phyloP scores from a whole-genome alignment of 2,329 filamentous ascomycete species.

The Rutstroemia sp. region DNA sequence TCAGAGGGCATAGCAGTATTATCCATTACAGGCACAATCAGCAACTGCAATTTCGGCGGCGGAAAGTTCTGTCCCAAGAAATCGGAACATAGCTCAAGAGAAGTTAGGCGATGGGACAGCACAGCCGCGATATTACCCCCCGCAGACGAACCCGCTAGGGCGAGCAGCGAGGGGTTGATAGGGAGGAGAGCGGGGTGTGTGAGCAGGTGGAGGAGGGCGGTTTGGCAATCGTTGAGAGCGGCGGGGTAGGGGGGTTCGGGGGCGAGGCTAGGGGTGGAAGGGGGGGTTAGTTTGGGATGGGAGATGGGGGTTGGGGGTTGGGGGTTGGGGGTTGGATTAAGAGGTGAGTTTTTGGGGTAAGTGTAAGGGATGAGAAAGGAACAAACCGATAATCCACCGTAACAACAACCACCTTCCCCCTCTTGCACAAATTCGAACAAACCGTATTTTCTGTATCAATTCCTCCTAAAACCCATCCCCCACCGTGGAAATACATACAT shows the following conservation, averaged over 20 bases:
- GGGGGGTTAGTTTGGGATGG: not conserved
- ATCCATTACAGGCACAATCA: too few relatives aligned
- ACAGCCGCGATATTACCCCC: slow-evolving; percentile 45
- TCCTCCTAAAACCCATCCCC: slow-evolving; percentile 54
- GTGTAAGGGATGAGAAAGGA: not conserved
- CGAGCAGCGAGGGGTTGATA: slow-evolving; percentile 38
- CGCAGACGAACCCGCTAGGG: slow-evolving; percentile 43
- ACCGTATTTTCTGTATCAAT: slow-evolving; percentile 55
- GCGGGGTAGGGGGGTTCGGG: slow-evolving; percentile 50
- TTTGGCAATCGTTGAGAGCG: slow-evolving; percentile 50
- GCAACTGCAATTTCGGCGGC: too few relatives aligned
- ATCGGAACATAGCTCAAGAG: too few relatives aligned
- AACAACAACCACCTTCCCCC: slow-evolving; percentile 44
- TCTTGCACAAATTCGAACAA: slow-evolving; percentile 45
- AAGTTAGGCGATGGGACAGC: slow-evolving; percentile 39
- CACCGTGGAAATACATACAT: slow-evolving; percentile 50
- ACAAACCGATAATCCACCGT: slow-evolving; percentile 45
- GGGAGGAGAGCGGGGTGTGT: slow-evolving; percentile 22
- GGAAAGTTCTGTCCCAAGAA: too few relatives aligned
- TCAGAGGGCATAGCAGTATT: too few relatives aligned
- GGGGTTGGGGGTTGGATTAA: too few relatives aligned
- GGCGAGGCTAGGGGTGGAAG: slow-evolving; percentile 36
- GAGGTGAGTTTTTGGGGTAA: too few relatives aligned
- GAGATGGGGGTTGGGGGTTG: too few relatives aligned
- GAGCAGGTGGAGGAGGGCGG: slow-evolving; percentile 45